Conservation (phyloP, 352 stramenopile species). For the Globisporangium barbulae region DNA sequence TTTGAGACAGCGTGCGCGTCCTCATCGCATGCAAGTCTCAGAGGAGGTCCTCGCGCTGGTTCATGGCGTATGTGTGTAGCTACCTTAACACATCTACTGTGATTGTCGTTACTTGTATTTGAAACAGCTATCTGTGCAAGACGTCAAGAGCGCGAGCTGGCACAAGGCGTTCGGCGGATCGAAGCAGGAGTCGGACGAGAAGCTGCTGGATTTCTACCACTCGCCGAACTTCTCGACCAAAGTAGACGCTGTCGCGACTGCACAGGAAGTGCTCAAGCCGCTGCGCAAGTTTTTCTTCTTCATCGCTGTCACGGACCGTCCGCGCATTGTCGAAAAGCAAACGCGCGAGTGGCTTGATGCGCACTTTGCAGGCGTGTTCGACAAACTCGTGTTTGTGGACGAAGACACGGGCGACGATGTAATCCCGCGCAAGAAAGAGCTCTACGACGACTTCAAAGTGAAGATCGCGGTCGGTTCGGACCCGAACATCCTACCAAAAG, state of each 20-base stretch:
- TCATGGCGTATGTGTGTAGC: background rate
- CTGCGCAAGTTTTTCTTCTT: constrained; percentile 65
- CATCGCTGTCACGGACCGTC: constrained; percentile 54
- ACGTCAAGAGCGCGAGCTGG: constrained; percentile 31
- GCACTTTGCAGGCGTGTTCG: constrained; percentile 60
- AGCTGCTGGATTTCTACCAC: constrained; percentile 46
- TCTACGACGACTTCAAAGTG: constrained; percentile 62
- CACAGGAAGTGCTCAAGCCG: constrained; percentile 41
- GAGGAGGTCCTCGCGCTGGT: background rate
- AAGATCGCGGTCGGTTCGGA: constrained; percentile 56
- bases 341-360: constrained; percentile 73
- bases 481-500: constrained; percentile 22
- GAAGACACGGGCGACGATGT: constrained; percentile 33
- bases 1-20: background rate
- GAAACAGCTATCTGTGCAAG: constrained; percentile 16
- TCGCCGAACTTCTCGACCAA: constrained; percentile 42
- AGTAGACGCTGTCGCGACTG: constrained; percentile 28
- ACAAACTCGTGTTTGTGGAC: constrained; percentile 73
- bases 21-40: background rate
- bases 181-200: constrained; percentile 21
- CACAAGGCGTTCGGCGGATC: constrained; percentile 26
- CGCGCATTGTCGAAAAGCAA: constrained; percentile 54
- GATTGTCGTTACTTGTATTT: background rate
- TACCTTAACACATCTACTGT: too few relatives aligned
- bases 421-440: constrained; percentile 49